Evolutionary conservation across 2,329 filamentous ascomycete species (phyloP), one percentile per base, ranked within the genome.

Genomic region (Trichophyton mentagrophytes): DNA sequence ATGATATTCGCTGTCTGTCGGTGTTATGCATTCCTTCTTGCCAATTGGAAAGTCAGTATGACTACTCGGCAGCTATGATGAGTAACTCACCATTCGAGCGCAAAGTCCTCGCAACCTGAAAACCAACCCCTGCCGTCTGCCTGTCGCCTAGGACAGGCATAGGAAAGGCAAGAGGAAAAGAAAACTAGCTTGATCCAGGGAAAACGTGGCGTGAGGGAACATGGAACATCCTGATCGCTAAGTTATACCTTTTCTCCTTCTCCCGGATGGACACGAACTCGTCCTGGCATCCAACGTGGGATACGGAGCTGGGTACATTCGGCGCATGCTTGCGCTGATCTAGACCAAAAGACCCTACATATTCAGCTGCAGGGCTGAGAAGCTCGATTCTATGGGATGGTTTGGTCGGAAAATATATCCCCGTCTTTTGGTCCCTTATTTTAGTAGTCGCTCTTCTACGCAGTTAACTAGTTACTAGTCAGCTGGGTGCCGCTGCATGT

Each of bases 351-450:
- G n/a, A 13, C 33, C 33, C 33, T 38, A 9, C 11, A 3, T 38
- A 13, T 38, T 22, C 20, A 11, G 17, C 20, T 25, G 27, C 49
- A 53, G 22, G 20, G 49, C 25, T n/a, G 17, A 27, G 11, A 51
- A 5, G 22, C 22, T 53, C 25, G 11, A 13, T n/a, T 53, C 22
- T 53, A 25, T 33, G 49, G 13, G 8, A 8, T 27, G 49, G 11
- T 30, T 8, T 53, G 27, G 49, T 53, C 49, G 49, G 22, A 53
- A 53, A 53, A 25, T 53, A 53, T 53, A 53, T 53, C 49, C 49
- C 49, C 49, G 49, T 53, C 22, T n/a, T 51, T 27, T n/a, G 9
- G 5, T 13, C 49, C 11, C 49, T 53, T 27, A 30, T 53, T 53
- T 27, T 30, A 20, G 22, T 7, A 30, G 33, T 38, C 33, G 33